Percentiles rank a stretch among this genome's conserved stretches.
phyloP scores from a whole-genome alignment of 2,329 filamentous ascomycete genomes.

The Neonectria hederae region DNA sequence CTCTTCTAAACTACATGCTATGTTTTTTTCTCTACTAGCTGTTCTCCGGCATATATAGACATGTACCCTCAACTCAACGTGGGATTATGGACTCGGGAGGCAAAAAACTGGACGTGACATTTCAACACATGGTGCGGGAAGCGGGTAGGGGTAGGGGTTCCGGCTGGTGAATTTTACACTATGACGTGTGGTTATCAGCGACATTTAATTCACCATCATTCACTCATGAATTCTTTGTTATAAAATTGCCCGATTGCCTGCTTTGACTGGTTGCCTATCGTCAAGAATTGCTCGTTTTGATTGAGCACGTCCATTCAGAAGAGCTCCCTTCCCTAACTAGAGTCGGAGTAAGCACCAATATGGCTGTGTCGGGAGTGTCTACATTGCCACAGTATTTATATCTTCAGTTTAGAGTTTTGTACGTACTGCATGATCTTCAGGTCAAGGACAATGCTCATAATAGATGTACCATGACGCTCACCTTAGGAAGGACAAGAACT shows the following conservation, averaged over 20 bases:
- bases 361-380: neutral
- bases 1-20: conserved; percentile 74
- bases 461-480: neutral
- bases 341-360: neutral
- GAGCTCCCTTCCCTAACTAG: neutral
- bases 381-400: neutral
- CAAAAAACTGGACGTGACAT: conserved; percentile 41
- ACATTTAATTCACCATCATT: conserved; percentile 14
- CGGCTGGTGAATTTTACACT: conserved; percentile 6
- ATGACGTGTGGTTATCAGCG: conserved; percentile 13
- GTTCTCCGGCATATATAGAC: conserved; percentile 2
- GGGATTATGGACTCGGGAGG: conserved; percentile 35
- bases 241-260: neutral
- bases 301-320: neutral
- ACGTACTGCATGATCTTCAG: neutral
- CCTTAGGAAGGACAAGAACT: neutral
- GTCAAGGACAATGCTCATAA: neutral
- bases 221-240: neutral
- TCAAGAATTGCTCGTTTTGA: neutral
- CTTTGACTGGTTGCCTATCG: neutral
- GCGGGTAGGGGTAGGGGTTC: conserved; percentile 11
- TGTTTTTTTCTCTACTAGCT: conserved; percentile 16
- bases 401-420: fast-evolving
- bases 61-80: conserved; percentile 43
- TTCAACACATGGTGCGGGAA: conserved; percentile 43